These are phyloP conservation scores for Helicostylum pulchrum DNA, from an alignment of 192 early-diverging fungal species.

Conservation along the genomic window DNA sequence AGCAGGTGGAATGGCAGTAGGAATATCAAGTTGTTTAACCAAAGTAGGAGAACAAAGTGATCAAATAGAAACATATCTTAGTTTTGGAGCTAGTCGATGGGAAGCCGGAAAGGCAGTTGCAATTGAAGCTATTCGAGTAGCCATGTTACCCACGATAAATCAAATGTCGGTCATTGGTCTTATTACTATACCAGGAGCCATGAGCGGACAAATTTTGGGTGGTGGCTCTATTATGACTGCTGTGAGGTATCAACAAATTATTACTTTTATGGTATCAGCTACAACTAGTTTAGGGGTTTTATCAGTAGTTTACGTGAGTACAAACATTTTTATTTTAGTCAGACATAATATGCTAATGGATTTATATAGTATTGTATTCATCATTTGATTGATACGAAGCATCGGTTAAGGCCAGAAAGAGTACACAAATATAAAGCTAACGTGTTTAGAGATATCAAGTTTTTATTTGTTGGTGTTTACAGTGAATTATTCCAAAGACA, in stretches of 20 bases:
- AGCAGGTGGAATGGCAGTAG: slow-evolving; percentile 68
- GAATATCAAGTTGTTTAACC: slow-evolving; percentile 52
- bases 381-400: slow-evolving; percentile 20
- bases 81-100: slow-evolving; percentile 80
- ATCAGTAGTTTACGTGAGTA: slow-evolving; percentile 41
- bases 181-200: slow-evolving; percentile 41
- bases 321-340: not conserved
- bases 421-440: slow-evolving; percentile 17
- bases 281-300: slow-evolving; percentile 61
- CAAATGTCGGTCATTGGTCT: slow-evolving; percentile 80
- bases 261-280: slow-evolving; percentile 83
- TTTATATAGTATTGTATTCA: slow-evolving; percentile 11
- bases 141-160: slow-evolving; percentile 77
- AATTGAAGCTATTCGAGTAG: slow-evolving; percentile 63
- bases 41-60: slow-evolving; percentile 40
- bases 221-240: slow-evolving; percentile 77
- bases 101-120: slow-evolving; percentile 73
- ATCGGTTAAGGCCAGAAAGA: slow-evolving; percentile 21
- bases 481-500: not conserved
- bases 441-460: slow-evolving; percentile 17
- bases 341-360: not conserved
- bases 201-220: slow-evolving; percentile 72
- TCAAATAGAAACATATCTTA: slow-evolving; percentile 43
- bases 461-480: not conserved
- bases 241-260: slow-evolving; percentile 77